Percentiles rank a stretch among this genome's conserved stretches.
phyloP scores from a whole-genome alignment of 1,139 yeast species.

The Suhomyces anneliseae region DNA sequence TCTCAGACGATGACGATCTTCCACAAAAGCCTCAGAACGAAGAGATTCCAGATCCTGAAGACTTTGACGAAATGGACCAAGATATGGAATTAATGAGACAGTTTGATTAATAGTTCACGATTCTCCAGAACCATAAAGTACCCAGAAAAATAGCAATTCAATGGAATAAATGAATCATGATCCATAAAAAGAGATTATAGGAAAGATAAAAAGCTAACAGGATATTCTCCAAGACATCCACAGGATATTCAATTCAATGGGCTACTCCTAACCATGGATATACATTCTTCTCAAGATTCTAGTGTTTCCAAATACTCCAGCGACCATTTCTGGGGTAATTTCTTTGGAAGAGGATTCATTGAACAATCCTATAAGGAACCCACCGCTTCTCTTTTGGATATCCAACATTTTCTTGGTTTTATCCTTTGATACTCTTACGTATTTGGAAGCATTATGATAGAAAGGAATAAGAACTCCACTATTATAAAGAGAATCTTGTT shows the following conservation, averaged over 20 bases:
- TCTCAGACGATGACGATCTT: slow-evolving; percentile 13
- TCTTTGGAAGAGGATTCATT: slow-evolving; percentile 27
- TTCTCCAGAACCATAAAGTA: too few species aligned
- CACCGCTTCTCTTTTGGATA: slow-evolving; percentile 54
- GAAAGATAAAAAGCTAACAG: too few species aligned
- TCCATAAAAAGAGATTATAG: too few species aligned
- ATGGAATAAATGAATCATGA: too few species aligned
- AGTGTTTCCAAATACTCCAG: slow-evolving; percentile 44
- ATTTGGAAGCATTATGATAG: slow-evolving; percentile 39
- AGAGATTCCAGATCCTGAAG: not conserved
- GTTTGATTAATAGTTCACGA: slow-evolving; percentile 24
- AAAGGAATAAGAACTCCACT: slow-evolving; percentile 57
- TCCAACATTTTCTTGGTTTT: slow-evolving; percentile 27
- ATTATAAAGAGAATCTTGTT: slow-evolving; percentile 32
- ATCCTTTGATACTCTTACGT: slow-evolving; percentile 33
- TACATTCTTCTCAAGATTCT: slow-evolving; percentile 42
- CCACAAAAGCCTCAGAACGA: not conserved
- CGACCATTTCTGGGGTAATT: slow-evolving; percentile 44
- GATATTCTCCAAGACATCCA: too few species aligned
- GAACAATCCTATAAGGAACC: slow-evolving; percentile 57
- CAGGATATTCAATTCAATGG: too few species aligned
- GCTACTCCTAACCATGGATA: slow-evolving; percentile 20
- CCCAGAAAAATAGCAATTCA: too few species aligned
- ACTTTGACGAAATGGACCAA: slow-evolving; percentile 29
- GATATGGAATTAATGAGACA: slow-evolving; percentile 42